phyloP scores from a whole-genome alignment of 305 asterid species.

The Striga hermonthica region DNA sequence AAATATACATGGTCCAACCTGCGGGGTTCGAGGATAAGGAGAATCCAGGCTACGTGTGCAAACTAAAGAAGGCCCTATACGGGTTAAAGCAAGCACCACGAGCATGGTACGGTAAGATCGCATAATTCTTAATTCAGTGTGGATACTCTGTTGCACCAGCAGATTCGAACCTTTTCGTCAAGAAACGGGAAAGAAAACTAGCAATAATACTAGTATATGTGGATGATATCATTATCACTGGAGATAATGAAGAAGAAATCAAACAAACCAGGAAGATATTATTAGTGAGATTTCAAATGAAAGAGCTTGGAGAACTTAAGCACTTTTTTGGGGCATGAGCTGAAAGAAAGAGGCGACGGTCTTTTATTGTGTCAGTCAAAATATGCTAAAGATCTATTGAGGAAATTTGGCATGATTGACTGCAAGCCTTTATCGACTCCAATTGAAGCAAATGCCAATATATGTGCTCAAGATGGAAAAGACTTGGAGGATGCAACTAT shows the following conservation, averaged over 20 bases:
- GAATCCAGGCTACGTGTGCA: no score
- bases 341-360: no score
- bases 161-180: background rate
- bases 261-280: background rate
- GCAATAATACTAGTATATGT: conserved; percentile 27
- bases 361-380: no score
- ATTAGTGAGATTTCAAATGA: conserved; percentile 23
- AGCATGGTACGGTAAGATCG: conserved; percentile 29
- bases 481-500: no score
- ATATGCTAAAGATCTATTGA: no score
- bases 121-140: conserved; percentile 9
- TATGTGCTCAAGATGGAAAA: no score
- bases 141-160: background rate
- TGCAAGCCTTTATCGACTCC: no score
- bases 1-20: no score
- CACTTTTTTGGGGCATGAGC: conserved; percentile 9
- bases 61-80: conserved; percentile 17
- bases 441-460: no score
- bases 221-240: conserved; percentile 28
- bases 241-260: conserved; percentile 13
- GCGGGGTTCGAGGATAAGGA: no score
- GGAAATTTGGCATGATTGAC: no score
- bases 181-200: background rate
- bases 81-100: conserved; percentile 20
- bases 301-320: conserved; percentile 17